These are phyloP conservation scores for Tricladium varicosporioides DNA, from an alignment of 2,329 filamentous ascomycete species.

Conservation along the genomic window DNA sequence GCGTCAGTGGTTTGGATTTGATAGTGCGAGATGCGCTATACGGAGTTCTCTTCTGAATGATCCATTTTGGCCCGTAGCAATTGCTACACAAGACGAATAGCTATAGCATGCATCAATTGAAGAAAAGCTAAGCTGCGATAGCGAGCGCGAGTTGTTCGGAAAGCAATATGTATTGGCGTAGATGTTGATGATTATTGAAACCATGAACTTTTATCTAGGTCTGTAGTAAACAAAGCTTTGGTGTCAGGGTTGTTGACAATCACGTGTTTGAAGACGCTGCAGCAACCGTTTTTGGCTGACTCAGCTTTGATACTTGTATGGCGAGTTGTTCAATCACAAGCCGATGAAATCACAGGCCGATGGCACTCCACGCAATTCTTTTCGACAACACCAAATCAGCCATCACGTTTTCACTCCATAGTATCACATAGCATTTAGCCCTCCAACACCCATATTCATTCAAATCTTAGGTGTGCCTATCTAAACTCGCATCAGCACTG, in stretches of 20 bases:
- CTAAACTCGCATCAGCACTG: background rate
- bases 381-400: background rate
- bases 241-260: too few species aligned
- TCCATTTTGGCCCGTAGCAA: conserved; percentile 28
- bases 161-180: background rate
- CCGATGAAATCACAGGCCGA: conserved; percentile 2
- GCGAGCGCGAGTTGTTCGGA: background rate
- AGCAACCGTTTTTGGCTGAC: too few species aligned
- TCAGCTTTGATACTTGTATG: too few species aligned
- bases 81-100: conserved; percentile 21
- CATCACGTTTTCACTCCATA: background rate
- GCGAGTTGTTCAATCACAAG: background rate
- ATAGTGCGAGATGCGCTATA: conserved; percentile 10
- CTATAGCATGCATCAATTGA: conserved; percentile 23
- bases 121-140: background rate
- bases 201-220: background rate
- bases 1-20: conserved; percentile 7
- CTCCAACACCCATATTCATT: background rate
- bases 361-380: background rate
- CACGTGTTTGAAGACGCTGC: too few species aligned
- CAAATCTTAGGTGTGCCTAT: background rate
- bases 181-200: background rate
- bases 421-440: background rate
- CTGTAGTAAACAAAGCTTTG: background rate
- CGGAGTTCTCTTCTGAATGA: conserved; percentile 28